phyloP scores from a whole-genome alignment of 495 filamentous ascomycete genomes.

The Articulospora tetracladia region DNA sequence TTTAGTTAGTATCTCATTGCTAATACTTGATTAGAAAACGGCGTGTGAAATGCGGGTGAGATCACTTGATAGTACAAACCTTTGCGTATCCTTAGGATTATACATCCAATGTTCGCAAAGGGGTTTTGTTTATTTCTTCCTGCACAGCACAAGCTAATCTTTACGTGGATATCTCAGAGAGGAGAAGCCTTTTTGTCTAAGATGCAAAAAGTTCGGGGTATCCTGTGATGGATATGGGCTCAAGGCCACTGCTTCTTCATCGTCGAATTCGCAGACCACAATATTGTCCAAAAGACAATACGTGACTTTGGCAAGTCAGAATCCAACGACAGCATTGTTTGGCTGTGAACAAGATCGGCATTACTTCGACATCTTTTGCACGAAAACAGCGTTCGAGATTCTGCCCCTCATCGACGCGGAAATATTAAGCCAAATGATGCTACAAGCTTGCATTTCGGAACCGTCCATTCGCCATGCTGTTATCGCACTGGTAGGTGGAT shows the following conservation, averaged over 20 bases:
- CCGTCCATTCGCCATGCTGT: not conserved
- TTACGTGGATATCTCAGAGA: not conserved
- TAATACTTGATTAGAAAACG: not conserved
- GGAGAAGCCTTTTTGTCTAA: not conserved
- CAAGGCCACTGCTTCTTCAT: not conserved
- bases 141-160: not conserved
- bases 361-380: not conserved
- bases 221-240: slow-evolving; percentile 1
- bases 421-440: not conserved
- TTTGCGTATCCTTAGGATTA: no score
- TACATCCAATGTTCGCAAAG: no score
- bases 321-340: not conserved
- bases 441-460: not conserved
- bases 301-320: not conserved
- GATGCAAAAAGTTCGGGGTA: slow-evolving; percentile 1
- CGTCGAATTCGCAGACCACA: not conserved
- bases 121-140: no score
- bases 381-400: not conserved
- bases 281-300: not conserved
- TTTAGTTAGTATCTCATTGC: no score
- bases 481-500: not conserved
- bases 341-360: not conserved
- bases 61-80: no score
- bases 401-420: not conserved
- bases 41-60: slow-evolving; percentile 4